Evolutionary conservation across 2,329 filamentous ascomycete species (phyloP), one percentile per base, ranked within the genome.

Genomic region (Kalmusia sp.): DNA sequence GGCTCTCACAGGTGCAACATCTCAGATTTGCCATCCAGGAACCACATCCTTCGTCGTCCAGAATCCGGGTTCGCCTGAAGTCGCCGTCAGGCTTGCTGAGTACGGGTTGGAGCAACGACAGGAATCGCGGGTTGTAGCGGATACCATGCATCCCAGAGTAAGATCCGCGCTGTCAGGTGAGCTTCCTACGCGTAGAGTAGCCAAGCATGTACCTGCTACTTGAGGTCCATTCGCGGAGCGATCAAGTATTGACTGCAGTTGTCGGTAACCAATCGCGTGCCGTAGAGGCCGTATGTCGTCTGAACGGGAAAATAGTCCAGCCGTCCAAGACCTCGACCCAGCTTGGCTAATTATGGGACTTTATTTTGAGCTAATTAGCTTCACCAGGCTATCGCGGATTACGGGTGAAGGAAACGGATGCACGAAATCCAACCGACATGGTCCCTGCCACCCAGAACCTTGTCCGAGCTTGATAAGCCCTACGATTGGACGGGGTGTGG

Each of bases 131-230:
- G 33, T 59, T 51, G 56, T 57, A 54, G 49, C 58, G 56, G 60
- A 53, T 56, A 61, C 24, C 34, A 25, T 31, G 43, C 15, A 44
- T 12, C 19, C 53, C 24, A 52, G 53, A 47, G 43, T 44, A 62
- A 58, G 64, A 62, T 68, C 49, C 64, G 58, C 65, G 59, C 54
- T 59, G 64, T 73, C 70, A 73, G 70, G 68, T 72, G 70, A 72
- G 63, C 57, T 57, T 49, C 35, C 54, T 57, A 60, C 58, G 57
- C 52, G 58, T 62, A 55, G 51, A 52, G 14, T 55, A 17, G 30
- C 30, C 28, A 21, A 25, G 7, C 35, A 34, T 63, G 55, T 69
- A 68, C 58, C 61, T 61, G 63, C 62, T 64, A 59, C 63, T 64
- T 61, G 59, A 65, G 64, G 54, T 55, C 61, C 59, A 69, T 70